A percentile compares a stretch with the other conserved stretches of the same genome.
Evolutionary conservation across 805 yeast species (phyloP).

Genomic region (Nakazawaea siamensis): DNA sequence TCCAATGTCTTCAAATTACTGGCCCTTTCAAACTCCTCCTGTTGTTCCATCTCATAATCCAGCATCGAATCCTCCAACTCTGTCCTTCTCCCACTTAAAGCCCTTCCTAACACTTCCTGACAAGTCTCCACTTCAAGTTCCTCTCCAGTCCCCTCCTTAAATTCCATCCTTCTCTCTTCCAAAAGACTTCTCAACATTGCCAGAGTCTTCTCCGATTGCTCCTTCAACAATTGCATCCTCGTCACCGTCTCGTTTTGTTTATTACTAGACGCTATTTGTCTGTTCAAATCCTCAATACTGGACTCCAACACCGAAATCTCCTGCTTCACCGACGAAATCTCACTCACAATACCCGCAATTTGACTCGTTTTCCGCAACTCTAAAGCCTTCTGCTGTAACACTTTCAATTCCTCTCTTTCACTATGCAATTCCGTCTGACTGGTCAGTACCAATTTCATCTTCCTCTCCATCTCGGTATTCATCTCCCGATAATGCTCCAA

Average conservation of each 20-base stretch:
- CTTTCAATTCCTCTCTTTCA: conserved; percentile 33
- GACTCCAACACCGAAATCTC: conserved; percentile 28
- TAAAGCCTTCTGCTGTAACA: conserved; percentile 26
- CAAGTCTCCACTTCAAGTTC: no score
- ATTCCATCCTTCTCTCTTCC: no score
- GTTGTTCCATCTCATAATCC: not conserved
- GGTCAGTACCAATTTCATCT: conserved; percentile 21
- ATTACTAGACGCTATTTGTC: conserved; percentile 41
- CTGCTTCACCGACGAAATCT: conserved; percentile 30
- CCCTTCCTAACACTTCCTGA: not conserved
- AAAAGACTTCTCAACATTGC: no score
- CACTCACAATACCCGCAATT: conserved; percentile 21
- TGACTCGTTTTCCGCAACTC: conserved; percentile 20
- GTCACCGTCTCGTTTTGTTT: conserved; percentile 54
- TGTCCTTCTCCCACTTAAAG: not conserved
- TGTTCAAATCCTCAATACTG: conserved; percentile 44
- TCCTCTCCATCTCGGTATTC: conserved; percentile 26
- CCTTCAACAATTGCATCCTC: conserved; percentile 36
- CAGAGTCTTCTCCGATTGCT: conserved; percentile 20
- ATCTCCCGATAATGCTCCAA: conserved; percentile 25
- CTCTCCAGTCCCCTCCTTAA: no score
- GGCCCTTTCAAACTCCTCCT: not conserved
- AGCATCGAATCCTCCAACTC: not conserved
- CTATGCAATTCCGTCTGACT: conserved; percentile 29
- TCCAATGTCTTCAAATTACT: not conserved